A percentile compares a stretch with the other conserved stretches of the same genome.
phyloP scores from a whole-genome alignment of 352 stramenopile genomes.

The Aphanomyces astaci region DNA sequence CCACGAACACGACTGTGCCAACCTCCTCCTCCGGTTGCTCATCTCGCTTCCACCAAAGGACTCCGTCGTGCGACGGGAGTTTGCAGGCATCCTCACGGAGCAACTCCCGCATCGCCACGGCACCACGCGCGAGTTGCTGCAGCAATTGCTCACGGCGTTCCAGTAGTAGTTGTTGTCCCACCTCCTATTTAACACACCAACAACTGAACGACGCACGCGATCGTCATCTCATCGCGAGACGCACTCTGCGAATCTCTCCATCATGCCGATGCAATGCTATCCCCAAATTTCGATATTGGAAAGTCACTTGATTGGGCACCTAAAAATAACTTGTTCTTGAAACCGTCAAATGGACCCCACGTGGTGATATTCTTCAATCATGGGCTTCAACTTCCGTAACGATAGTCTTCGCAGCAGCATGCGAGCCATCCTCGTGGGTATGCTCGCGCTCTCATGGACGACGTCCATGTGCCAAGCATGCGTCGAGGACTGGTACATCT shows the following conservation, averaged over 20 bases:
- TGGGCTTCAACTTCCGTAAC: no score
- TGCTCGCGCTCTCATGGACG: neutral
- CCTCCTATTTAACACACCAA: neutral
- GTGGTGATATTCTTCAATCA: conserved; percentile 1
- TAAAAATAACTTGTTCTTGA: no score
- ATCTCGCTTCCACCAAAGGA: neutral
- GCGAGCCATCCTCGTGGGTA: neutral
- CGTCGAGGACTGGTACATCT: neutral
- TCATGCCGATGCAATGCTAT: neutral
- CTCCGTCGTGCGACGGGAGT: neutral
- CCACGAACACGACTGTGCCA: neutral
- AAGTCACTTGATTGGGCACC: neutral
- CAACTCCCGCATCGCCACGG: neutral
- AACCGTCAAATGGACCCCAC: no score
- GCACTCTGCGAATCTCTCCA: neutral
- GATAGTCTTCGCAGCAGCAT: no score
- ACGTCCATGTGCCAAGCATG: neutral
- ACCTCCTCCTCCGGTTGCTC: conserved; percentile 4
- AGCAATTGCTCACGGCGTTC: neutral
- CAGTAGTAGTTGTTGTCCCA: neutral
- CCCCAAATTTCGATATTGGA: neutral
- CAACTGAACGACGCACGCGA: no score
- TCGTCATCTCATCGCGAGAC: neutral
- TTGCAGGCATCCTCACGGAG: neutral
- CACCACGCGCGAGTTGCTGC: neutral